Conservation (phyloP, 176 grass and related monocot species). For the Miscanthus lutarioriparius region DNA sequence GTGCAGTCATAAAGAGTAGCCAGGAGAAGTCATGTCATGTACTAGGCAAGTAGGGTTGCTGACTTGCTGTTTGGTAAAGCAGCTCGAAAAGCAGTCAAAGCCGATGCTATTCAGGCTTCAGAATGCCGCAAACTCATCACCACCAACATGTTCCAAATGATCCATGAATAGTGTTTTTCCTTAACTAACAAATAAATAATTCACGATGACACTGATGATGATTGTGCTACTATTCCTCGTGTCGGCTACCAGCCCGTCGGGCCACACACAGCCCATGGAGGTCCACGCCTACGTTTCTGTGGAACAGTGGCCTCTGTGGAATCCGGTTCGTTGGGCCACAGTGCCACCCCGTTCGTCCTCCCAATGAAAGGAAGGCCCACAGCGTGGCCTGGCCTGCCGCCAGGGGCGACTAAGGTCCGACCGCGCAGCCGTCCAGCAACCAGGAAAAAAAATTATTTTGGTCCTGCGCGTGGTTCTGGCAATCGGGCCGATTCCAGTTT, state of each 20-base stretch:
- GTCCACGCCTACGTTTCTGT: neutral
- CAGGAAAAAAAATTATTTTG: no score
- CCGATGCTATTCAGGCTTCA: neutral
- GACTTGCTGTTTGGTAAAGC: neutral
- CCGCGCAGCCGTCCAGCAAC: no score
- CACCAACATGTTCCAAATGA: no score
- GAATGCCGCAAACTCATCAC: neutral
- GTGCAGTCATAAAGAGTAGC: neutral
- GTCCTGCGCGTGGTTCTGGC: no score
- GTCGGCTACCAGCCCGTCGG: neutral
- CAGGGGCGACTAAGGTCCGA: no score
- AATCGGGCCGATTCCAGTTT: no score
- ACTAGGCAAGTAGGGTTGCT: neutral
- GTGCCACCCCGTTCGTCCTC: no score
- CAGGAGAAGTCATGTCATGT: conserved; percentile 2
- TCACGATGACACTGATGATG: neutral
- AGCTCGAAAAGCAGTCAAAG: neutral
- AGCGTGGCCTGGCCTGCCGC: no score
- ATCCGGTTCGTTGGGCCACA: neutral
- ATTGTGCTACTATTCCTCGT: neutral
- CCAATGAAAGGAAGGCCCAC: no score
- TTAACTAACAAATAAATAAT: no score
- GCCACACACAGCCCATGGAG: neutral
- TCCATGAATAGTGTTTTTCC: no score
- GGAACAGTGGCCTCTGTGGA: neutral